phyloP scores from a whole-genome alignment of 805 yeast species.

The Zygotorulaspora florentina region DNA sequence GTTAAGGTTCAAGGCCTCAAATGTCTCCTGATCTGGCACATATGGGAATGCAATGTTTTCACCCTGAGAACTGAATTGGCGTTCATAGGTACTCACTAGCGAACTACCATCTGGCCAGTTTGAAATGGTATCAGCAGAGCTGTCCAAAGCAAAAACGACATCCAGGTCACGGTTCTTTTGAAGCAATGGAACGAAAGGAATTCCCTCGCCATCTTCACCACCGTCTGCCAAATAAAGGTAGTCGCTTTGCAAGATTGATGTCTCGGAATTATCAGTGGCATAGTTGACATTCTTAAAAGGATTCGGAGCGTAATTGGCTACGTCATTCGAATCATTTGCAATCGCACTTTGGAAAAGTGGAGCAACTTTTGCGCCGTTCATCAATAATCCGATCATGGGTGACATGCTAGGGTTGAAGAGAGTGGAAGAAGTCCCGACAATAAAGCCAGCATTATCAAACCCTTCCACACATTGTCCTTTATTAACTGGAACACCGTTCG shows the following conservation, averaged over 20 bases:
- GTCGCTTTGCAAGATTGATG: conserved; percentile 39
- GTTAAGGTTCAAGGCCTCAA: conserved; percentile 56
- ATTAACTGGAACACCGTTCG: conserved; percentile 51
- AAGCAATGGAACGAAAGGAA: conserved; percentile 61
- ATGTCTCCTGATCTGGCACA: conserved; percentile 67
- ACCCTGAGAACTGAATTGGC: conserved; percentile 54
- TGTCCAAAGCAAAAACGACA: conserved; percentile 61
- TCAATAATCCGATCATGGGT: conserved; percentile 44
- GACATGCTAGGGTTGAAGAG: conserved; percentile 67
- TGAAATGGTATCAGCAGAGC: conserved; percentile 57
- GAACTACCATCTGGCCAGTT: conserved; percentile 69
- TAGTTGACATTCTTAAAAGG: conserved; percentile 52
- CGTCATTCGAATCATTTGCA: conserved; percentile 52
- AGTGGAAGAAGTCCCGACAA: conserved; percentile 79
- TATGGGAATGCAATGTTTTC: conserved; percentile 68
- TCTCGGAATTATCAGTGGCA: conserved; percentile 30
- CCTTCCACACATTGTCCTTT: conserved; percentile 56
- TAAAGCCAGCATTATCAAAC: conserved; percentile 75
- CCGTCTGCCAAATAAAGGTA: conserved; percentile 62
- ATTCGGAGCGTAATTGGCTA: conserved; percentile 68
- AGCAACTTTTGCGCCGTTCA: conserved; percentile 36
- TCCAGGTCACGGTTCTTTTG: conserved; percentile 59
- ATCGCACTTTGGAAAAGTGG: conserved; percentile 39
- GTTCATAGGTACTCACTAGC: conserved; percentile 48
- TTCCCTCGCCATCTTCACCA: conserved; percentile 62